Base-by-base conservation (phyloP, 306 rosid genomes). In the Luffa acutangula region DNA sequence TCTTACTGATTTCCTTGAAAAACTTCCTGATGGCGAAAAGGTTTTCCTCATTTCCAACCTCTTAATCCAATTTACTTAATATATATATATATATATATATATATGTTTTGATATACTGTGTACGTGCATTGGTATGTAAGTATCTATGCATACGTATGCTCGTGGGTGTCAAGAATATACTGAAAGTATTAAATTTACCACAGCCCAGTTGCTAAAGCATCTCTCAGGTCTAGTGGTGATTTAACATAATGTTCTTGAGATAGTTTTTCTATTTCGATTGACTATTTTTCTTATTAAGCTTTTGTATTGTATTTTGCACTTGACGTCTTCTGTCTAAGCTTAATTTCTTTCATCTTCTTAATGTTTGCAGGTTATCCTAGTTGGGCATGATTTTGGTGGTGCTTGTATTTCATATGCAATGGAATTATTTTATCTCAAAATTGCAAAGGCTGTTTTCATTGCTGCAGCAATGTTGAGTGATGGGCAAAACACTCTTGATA, bases 301-400 rank as follows among this genome's bases (percentile, higher is more conserved):
- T 10, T 42, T 20, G 6, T 9, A 43, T 42, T 20, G 6, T 9
- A 43, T 20, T 70, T 20, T 46, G 37, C 9, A 39, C 37, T 45
- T 46, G 12, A 13, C 59, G 25, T 48, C 59, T 59, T 15, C 74
- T 67, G 49, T 48, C 6, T 14, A 73, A 21, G 15, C 20, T 5
- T 13, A 48, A 33, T 31, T 75, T 75, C n/a, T 18, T 53, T 75
- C 21, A 18, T 36, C 77, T 25, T 80, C 56, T 70, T 70, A 43
- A 70, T 21, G 2, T 59, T 63, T 77, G 81, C 81, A 95, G 99
- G 99, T 93, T 77, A 91, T 95, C 79, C 81, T 95, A 89, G 97
- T 87, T 78, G 99, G 99, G 56, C 99, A 95, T 84, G 99, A 95
- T 89, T 88, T 95, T 81, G 99, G 99, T 60, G 99, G 99, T 66